Base-by-base conservation (phyloP, 805 yeast species). In the Candida mattraensis region DNA sequence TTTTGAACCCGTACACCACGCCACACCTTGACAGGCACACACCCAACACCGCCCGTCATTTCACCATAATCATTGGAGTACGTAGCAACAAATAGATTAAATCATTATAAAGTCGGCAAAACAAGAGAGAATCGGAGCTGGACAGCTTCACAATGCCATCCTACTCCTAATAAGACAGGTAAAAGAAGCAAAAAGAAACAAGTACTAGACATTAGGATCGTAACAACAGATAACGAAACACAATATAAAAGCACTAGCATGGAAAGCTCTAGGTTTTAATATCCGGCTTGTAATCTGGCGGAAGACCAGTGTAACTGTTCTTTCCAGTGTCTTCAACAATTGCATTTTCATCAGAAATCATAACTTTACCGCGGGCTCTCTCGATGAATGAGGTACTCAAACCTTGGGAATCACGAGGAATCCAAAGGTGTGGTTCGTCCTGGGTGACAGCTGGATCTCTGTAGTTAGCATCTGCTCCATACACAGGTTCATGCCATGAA, bases 381-480 rank as follows among this genome's bases (percentile, higher is more conserved):
- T 64, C 64, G 44, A 79, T 72, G 53, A 82, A 80, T 39, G 72
- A 69, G 32, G 72, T 71, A 12, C 85, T 72, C 35, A 85, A 67
- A 5, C 93, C 91, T 66, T 78, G 61, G 5, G 72, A 64, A 58
- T 85, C 94, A 47, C 66, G 72, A 27, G 83, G 78, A 43, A 83
- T 65, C 94, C 94, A 85, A 32, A 83, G 65, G 38, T 72, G 72
- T 19, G 87, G 86, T 42, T 66, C 77, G 6, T 63, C 70, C 20
- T 69, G 80, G n/a, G 54, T 60, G 24, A 78, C 71, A 25, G 74
- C 72, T 16, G 87, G 86, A 50, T 78, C 74, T 23, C 69, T 65
- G 49, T 76, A 81, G 14, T 24, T 30, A 28, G 33, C 35, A 12
- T 24, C 43, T 9, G 22, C 18, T 2, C 35, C 40, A 5, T 20